These are phyloP conservation scores for Acmispon strigosus DNA, from an alignment of 306 rosid genomes.

Conservation along the genomic window DNA sequence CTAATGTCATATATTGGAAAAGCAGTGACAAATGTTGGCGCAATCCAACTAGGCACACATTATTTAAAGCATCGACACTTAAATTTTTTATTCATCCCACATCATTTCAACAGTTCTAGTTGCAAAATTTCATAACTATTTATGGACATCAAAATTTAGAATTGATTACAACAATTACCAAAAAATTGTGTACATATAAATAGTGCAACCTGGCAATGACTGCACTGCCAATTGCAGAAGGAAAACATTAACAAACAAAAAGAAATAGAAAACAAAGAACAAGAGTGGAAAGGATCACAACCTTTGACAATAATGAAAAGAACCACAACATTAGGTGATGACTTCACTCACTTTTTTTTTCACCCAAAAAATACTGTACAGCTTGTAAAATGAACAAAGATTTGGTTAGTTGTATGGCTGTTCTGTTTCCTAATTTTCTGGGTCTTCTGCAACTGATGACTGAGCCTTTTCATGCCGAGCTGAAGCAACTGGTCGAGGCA, in stretches of 20 bases:
- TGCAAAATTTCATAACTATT: slow-evolving; percentile 19
- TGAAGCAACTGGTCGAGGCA: slow-evolving; percentile 32
- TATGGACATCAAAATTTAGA: slow-evolving; percentile 34
- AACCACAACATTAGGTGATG: slow-evolving; percentile 25
- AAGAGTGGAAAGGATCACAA: slow-evolving; percentile 36
- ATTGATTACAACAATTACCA: slow-evolving; percentile 40
- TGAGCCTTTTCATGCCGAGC: slow-evolving; percentile 29
- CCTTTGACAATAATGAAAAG: slow-evolving; percentile 28
- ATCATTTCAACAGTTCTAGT: neutral
- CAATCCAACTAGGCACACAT: too few relatives aligned
- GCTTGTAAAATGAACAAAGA: slow-evolving; percentile 28
- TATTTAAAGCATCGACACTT: too few relatives aligned
- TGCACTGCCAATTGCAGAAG: slow-evolving; percentile 27
- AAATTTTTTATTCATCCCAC: too few relatives aligned
- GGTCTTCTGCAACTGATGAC: slow-evolving; percentile 37
- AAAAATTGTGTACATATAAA: slow-evolving; percentile 51
- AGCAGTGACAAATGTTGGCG: too few relatives aligned
- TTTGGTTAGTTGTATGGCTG: slow-evolving; percentile 33
- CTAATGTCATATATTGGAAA: too few relatives aligned
- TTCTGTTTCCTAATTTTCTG: slow-evolving; percentile 28
- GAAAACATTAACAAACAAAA: neutral
- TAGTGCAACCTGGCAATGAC: slow-evolving; percentile 43
- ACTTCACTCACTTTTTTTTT: slow-evolving; percentile 33
- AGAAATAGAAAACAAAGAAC: neutral
- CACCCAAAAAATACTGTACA: slow-evolving; percentile 41